Evolutionary conservation across 2,329 filamentous ascomycete species (phyloP).

Genomic region (Apiospora marii): DNA sequence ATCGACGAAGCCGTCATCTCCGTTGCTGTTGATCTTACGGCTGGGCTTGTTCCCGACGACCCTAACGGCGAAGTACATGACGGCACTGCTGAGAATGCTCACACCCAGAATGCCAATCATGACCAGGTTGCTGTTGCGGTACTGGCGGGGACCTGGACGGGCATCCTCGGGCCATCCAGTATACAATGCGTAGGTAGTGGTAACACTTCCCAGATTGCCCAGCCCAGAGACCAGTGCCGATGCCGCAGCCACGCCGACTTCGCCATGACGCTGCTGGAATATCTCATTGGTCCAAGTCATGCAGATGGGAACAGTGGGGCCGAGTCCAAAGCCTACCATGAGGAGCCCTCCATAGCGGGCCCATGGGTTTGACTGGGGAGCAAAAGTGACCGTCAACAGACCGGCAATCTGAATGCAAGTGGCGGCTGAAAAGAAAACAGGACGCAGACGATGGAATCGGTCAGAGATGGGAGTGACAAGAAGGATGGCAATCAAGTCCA

Average conservation of each 20-base stretch:
- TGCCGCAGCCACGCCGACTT: conserved; percentile 88
- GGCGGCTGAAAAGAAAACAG: conserved; percentile 81
- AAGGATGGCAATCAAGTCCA: conserved; percentile 88
- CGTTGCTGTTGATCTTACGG: conserved; percentile 50
- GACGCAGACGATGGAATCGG: conserved; percentile 81
- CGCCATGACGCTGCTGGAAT: conserved; percentile 87
- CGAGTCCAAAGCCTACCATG: conserved; percentile 88
- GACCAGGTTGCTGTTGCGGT: conserved; percentile 82
- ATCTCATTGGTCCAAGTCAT: conserved; percentile 95
- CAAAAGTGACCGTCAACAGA: conserved; percentile 80
- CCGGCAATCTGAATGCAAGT: conserved; percentile 83
- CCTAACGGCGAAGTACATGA: conserved; percentile 73
- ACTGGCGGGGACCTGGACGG: conserved; percentile 71
- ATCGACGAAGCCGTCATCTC: conserved; percentile 59
- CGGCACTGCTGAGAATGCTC: conserved; percentile 76
- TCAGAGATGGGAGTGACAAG: conserved; percentile 86
- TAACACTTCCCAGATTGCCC: conserved; percentile 85
- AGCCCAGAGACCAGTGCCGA: conserved; percentile 86
- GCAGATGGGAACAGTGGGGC: conserved; percentile 89
- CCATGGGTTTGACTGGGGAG: conserved; percentile 73
- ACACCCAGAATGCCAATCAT: conserved; percentile 86
- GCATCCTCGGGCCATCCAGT: conserved; percentile 84
- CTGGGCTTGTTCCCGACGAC: conserved; percentile 62
- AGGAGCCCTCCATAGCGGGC: conserved; percentile 88
- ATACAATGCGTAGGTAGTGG: conserved; percentile 90